Percentiles rank a stretch among this genome's conserved stretches.
These are phyloP conservation scores for Rubia tinctorum DNA, from an alignment of 305 asterid genomes.

Conservation along the genomic window DNA sequence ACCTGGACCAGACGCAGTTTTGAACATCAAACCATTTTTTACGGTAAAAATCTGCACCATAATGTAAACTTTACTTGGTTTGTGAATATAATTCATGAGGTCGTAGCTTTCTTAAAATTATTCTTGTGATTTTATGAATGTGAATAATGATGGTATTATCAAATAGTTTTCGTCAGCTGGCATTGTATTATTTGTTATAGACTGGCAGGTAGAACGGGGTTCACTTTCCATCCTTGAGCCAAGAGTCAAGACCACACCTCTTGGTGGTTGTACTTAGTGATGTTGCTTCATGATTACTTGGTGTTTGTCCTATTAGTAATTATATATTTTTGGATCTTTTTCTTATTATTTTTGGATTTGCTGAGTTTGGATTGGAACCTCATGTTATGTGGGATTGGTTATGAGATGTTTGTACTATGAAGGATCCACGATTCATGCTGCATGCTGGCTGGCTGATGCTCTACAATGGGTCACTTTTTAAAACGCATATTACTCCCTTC, in stretches of 20 bases:
- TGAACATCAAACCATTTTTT: background rate
- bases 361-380: too few species aligned
- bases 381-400: too few species aligned
- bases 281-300: background rate
- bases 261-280: background rate
- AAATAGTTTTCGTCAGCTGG: background rate
- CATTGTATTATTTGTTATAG: background rate
- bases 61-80: background rate
- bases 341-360: background rate
- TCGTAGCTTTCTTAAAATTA: background rate
- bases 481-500: too few species aligned
- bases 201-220: background rate
- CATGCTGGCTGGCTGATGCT: too few species aligned
- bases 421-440: too few species aligned
- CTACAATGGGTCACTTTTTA: too few species aligned
- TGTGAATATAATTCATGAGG: constrained; percentile 5
- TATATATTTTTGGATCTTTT: background rate
- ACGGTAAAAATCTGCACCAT: background rate
- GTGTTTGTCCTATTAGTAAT: background rate
- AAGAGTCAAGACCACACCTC: background rate
- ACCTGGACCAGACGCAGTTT: background rate
- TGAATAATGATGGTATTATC: background rate
- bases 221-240: background rate
- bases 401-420: too few species aligned
- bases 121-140: background rate